Evolutionary conservation across 768 basidiomycete genomes (phyloP).

Genomic region (Mycena belliarum): DNA sequence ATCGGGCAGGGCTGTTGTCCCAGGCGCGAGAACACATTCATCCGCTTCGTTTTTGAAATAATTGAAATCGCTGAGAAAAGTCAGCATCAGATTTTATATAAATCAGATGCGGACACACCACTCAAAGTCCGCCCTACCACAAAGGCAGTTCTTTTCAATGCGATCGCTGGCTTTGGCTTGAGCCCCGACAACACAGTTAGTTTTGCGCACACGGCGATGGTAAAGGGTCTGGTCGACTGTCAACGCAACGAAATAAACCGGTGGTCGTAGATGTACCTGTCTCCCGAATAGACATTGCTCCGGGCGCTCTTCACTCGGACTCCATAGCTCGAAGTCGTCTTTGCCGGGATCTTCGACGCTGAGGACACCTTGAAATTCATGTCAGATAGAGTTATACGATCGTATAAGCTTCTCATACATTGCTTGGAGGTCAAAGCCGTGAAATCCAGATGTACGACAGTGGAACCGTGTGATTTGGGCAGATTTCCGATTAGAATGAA

Average conservation of each 20-base stretch:
- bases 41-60: conserved; percentile 66
- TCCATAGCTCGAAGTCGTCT: conserved; percentile 98
- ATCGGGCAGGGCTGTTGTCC: conserved; percentile 58
- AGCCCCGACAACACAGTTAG: conserved; percentile 83
- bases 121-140: conserved; percentile 82
- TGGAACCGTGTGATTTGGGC: conserved; percentile 47
- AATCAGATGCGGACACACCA: conserved; percentile 57
- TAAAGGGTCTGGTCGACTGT: conserved; percentile 68
- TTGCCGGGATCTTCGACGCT: conserved; percentile 68
- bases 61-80: conserved; percentile 84
- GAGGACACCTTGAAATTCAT: conserved; percentile 56
- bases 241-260: conserved; percentile 5
- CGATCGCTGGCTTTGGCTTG: conserved; percentile 52
- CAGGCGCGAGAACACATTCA: conserved; percentile 77
- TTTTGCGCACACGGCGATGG: conserved; percentile 79
- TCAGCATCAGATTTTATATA: not conserved
- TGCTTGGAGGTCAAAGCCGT: conserved; percentile 67
- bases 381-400: conserved; percentile 3
- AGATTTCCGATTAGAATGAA: conserved; percentile 82
- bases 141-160: conserved; percentile 72
- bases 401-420: conserved; percentile 54
- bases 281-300: conserved; percentile 92
- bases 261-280: conserved; percentile 51
- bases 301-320: conserved; percentile 84
- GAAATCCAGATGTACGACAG: conserved; percentile 90